Evolutionary conservation across 768 basidiomycete species (phyloP).

Genomic region (Rhizopogon salebrosus): DNA sequence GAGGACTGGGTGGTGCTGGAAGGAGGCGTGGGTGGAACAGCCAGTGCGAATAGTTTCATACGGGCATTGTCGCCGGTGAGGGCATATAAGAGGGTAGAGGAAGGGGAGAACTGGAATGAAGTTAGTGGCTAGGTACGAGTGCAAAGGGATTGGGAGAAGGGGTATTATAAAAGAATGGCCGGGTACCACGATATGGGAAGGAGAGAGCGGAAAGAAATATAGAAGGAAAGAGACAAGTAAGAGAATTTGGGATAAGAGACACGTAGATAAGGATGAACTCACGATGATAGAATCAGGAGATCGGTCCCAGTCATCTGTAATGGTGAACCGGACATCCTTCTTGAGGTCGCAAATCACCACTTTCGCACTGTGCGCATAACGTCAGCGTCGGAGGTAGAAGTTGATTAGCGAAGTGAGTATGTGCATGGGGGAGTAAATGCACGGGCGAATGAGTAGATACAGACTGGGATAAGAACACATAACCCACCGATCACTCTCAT

Average conservation of each 20-base stretch:
- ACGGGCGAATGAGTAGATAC: neutral
- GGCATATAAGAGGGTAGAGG: slow-evolving; percentile 64
- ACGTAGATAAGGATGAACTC: neutral
- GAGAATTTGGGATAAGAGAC: neutral
- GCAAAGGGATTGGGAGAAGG: neutral
- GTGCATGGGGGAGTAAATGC: neutral
- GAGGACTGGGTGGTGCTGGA: slow-evolving; percentile 48
- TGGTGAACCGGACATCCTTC: slow-evolving; percentile 60
- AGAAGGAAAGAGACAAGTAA: neutral
- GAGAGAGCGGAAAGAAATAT: neutral
- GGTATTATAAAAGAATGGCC: neutral
- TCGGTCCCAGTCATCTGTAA: slow-evolving; percentile 85
- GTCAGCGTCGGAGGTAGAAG: neutral
- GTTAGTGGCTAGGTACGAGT: neutral
- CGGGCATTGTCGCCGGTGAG: slow-evolving; percentile 76
- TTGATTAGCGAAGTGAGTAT: neutral
- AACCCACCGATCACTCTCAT: slow-evolving; percentile 75
- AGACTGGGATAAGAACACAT: neutral
- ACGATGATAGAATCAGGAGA: slow-evolving; percentile 44
- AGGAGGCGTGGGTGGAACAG: slow-evolving; percentile 57
- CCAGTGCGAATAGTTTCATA: slow-evolving; percentile 67
- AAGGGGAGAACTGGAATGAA: slow-evolving; percentile 60
- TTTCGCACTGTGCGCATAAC: slow-evolving; percentile 45
- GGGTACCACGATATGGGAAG: neutral
- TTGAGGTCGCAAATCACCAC: slow-evolving; percentile 75